Conservation (phyloP, 371 early-diverging fungal genomes). For the Lichtheimia hyalospora region DNA sequence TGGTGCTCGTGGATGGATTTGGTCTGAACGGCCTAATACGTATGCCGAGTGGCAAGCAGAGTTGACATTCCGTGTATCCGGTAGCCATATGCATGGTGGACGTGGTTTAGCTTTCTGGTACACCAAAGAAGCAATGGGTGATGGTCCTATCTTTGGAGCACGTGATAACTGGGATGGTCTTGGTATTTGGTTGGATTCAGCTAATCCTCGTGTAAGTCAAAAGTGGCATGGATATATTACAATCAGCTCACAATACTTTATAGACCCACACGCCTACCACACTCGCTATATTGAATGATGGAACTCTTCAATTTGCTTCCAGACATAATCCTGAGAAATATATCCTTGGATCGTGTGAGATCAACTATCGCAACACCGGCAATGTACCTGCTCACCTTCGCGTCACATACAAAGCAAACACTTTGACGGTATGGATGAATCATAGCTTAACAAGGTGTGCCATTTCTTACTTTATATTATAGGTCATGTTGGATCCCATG, state of each 20-base stretch:
- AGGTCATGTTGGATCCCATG: slow-evolving; percentile 66
- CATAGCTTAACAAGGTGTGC: too few relatives aligned
- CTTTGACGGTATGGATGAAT: slow-evolving; percentile 50
- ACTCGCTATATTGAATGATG: slow-evolving; percentile 74
- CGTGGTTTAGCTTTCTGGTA: slow-evolving; percentile 91
- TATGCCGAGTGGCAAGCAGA: slow-evolving; percentile 79
- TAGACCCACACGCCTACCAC: slow-evolving; percentile 62
- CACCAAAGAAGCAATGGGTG: slow-evolving; percentile 56
- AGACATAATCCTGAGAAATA: slow-evolving; percentile 46
- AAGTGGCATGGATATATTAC: neutral
- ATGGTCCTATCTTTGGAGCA: slow-evolving; percentile 74
- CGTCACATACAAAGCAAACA: slow-evolving; percentile 63
- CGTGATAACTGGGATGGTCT: slow-evolving; percentile 74
- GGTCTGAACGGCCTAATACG: slow-evolving; percentile 65
- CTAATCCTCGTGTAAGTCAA: slow-evolving; percentile 55
- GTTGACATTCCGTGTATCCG: slow-evolving; percentile 64
- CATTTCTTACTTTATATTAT: slow-evolving; percentile 2
- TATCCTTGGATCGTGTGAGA: slow-evolving; percentile 65
- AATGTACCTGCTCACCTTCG: slow-evolving; percentile 54
- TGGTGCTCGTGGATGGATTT: slow-evolving; percentile 65
- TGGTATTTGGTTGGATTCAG: slow-evolving; percentile 70
- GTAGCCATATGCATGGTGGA: slow-evolving; percentile 69
- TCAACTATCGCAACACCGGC: slow-evolving; percentile 72
- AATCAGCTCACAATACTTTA: neutral
- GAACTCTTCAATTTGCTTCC: slow-evolving; percentile 45